These are phyloP conservation scores for Oryza glumipatula DNA, from an alignment of 176 grass and related monocot species.

Conservation along the genomic window DNA sequence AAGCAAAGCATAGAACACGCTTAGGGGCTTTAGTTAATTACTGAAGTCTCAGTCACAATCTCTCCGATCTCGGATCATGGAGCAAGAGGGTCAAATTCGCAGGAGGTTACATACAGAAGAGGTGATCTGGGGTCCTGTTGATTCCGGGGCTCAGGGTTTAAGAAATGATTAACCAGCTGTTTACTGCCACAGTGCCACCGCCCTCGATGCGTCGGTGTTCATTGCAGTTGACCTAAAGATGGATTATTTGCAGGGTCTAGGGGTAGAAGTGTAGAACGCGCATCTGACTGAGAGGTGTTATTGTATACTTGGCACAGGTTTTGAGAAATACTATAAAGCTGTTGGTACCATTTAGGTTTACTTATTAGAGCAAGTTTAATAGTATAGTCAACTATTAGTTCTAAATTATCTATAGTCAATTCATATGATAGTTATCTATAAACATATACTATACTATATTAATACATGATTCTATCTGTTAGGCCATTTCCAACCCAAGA, in stretches of 20 bases:
- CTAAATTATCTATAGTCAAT: too few relatives aligned
- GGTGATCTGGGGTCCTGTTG: not conserved
- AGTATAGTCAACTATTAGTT: too few relatives aligned
- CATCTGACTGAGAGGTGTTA: not conserved
- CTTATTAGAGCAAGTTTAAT: too few relatives aligned
- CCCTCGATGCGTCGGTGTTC: slow-evolving; percentile 30
- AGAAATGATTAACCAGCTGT: not conserved
- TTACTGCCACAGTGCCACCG: slow-evolving; percentile 17
- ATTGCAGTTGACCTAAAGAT: slow-evolving; percentile 41
- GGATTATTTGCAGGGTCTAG: slow-evolving; percentile 31
- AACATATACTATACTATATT: too few relatives aligned
- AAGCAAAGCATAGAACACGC: not conserved
- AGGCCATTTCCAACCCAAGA: too few relatives aligned
- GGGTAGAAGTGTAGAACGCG: not conserved
- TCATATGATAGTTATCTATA: too few relatives aligned
- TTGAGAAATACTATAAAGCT: not conserved
- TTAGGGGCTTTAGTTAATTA: not conserved
- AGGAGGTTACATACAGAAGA: slow-evolving; percentile 2
- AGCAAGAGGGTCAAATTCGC: slow-evolving; percentile 19
- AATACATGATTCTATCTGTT: too few relatives aligned
- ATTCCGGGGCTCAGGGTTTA: not conserved
- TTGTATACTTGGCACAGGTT: slow-evolving; percentile 3
- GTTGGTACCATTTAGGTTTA: not conserved
- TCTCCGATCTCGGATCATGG: slow-evolving; percentile 22
- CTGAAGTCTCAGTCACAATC: not conserved